A percentile compares a stretch with the other conserved stretches of the same genome.
Conservation (phyloP, 768 basidiomycete species). For the Lentinus tigrinus region DNA sequence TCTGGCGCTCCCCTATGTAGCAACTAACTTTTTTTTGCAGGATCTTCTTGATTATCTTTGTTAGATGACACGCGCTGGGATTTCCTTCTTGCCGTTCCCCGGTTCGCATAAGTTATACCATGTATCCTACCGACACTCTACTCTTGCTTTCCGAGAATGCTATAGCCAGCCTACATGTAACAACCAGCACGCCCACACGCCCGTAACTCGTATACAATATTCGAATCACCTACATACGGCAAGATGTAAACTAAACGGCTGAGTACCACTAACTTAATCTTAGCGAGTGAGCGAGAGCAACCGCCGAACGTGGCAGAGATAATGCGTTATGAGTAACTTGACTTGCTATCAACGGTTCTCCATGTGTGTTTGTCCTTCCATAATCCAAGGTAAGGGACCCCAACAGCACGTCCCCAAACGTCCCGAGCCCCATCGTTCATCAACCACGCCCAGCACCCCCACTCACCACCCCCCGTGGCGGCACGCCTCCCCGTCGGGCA, state of each 20-base stretch:
- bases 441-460: conserved; percentile 11
- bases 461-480: conserved; percentile 17
- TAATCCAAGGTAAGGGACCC: no score
- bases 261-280: no score
- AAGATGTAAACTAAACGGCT: no score
- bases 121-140: background rate
- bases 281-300: conserved; percentile 4
- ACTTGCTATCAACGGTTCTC: no score
- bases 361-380: no score
- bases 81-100: background rate
- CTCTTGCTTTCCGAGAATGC: background rate
- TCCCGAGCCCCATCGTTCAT: background rate
- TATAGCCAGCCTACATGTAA: conserved; percentile 4
- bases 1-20: background rate
- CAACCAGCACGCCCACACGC: background rate
- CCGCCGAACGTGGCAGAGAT: no score
- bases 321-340: no score
- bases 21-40: no score
- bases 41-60: no score
- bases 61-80: background rate
- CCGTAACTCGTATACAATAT: conserved; percentile 5
- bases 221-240: background rate
- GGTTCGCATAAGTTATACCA: background rate
- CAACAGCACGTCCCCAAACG: no score
- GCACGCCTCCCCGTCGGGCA: conserved; percentile 9